A percentile compares a stretch with the other conserved stretches of the same genome.
phyloP scores from a whole-genome alignment of 2,329 filamentous ascomycete species.

The Cladosporium sp. region DNA sequence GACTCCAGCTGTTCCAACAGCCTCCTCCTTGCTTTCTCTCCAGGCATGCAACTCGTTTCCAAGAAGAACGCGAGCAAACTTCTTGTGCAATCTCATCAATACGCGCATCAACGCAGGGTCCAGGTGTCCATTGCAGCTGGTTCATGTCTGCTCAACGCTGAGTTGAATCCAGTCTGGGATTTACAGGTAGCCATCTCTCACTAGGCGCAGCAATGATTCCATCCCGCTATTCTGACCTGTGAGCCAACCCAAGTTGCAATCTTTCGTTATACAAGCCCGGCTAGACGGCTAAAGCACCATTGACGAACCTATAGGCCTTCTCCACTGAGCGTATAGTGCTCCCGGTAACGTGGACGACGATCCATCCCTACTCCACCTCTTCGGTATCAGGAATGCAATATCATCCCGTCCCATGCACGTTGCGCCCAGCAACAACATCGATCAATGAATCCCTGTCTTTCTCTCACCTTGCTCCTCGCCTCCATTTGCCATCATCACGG shows the following conservation, averaged over 20 bases:
- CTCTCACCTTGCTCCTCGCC: not conserved
- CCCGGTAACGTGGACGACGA: not conserved
- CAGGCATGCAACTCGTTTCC: not conserved
- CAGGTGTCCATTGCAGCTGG: too few species aligned
- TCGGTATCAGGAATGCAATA: constrained; percentile 12
- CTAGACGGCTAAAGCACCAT: not conserved
- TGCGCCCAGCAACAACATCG: constrained; percentile 9
- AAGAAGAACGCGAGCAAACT: not conserved
- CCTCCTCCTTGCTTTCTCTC: not conserved
- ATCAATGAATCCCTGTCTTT: not conserved
- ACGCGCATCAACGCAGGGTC: too few species aligned
- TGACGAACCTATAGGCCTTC: not conserved
- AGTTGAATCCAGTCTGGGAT: not conserved
- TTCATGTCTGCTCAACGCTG: too few species aligned
- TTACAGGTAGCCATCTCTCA: not conserved
- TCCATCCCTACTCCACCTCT: not conserved
- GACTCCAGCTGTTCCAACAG: not conserved
- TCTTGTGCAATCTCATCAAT: not conserved
- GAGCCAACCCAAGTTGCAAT: not conserved
- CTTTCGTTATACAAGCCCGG: not conserved
- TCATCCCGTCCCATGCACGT: not conserved
- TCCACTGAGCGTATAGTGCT: not conserved
- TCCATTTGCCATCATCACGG: not conserved
- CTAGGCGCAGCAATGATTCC: not conserved
- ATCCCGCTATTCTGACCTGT: not conserved